phyloP scores from a whole-genome alignment of 495 filamentous ascomycete genomes.

The Annulohypoxylon moriforme region DNA sequence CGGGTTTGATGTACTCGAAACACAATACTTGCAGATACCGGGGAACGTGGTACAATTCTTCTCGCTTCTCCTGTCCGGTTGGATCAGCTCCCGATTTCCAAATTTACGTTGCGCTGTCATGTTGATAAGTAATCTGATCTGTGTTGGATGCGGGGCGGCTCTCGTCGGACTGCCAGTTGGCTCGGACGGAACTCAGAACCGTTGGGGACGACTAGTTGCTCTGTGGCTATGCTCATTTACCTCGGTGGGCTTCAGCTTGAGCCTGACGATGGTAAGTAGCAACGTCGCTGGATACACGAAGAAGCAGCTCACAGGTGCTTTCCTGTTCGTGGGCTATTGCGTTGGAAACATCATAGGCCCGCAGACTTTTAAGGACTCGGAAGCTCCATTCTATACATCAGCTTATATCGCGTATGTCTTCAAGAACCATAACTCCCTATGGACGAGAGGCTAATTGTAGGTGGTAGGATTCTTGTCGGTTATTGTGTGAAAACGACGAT shows the following conservation, averaged over 20 bases:
- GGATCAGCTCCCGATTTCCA: constrained; percentile 53
- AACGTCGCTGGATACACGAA: constrained; percentile 69
- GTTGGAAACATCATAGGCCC: constrained; percentile 68
- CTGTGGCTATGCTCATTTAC: constrained; percentile 57
- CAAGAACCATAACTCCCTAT: not conserved
- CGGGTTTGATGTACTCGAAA: constrained; percentile 66
- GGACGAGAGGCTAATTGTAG: not conserved
- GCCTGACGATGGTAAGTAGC: constrained; percentile 54
- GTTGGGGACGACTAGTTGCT: constrained; percentile 65
- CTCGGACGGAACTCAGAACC: constrained; percentile 54
- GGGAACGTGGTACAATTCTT: constrained; percentile 54
- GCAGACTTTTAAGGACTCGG: constrained; percentile 64
- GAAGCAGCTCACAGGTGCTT: constrained; percentile 64
- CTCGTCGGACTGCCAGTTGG: constrained; percentile 47
- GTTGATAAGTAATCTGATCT: constrained; percentile 55
- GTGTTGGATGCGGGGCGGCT: constrained; percentile 53
- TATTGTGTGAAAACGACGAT: constrained; percentile 63
- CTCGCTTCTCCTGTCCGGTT: constrained; percentile 53
- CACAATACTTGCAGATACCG: constrained; percentile 65
- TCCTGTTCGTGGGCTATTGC: constrained; percentile 65
- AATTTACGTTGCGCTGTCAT: constrained; percentile 55
- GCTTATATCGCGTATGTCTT: constrained; percentile 62
- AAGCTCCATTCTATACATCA: constrained; percentile 64
- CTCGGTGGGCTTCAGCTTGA: constrained; percentile 57
- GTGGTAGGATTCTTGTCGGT: constrained; percentile 59